Conservation (phyloP, 1,284 basidiomycete species). For the Austroboletus novae-zelandiae region DNA sequence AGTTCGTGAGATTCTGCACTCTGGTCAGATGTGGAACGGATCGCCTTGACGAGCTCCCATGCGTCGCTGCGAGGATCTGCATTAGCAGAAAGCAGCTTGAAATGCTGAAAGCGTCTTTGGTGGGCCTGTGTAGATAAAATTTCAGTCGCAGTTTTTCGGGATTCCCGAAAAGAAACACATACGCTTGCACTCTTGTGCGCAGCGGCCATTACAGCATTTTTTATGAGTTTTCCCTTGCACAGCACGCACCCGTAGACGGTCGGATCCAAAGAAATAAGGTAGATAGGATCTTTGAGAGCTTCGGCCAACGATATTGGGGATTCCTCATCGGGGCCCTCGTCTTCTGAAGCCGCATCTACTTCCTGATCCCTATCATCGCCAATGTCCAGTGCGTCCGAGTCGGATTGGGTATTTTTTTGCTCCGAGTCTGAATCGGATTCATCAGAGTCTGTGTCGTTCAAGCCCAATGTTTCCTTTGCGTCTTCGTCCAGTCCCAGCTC, state of each 20-base stretch:
- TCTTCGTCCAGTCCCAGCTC: constrained; percentile 68
- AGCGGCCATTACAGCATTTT: constrained; percentile 58
- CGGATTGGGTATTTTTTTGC: constrained; percentile 24
- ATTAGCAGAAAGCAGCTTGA: constrained; percentile 40
- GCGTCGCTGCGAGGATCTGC: constrained; percentile 45
- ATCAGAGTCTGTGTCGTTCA: constrained; percentile 73
- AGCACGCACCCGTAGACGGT: constrained; percentile 61
- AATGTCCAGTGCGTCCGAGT: constrained; percentile 22
- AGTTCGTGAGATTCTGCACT: constrained; percentile 4
- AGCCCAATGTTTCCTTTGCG: constrained; percentile 66
- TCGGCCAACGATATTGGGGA: constrained; percentile 57
- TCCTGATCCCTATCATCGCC: constrained; percentile 29
- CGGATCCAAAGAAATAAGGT: constrained; percentile 52
- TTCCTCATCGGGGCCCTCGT: constrained; percentile 30
- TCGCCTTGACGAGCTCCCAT: constrained; percentile 42
- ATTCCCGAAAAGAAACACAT: constrained; percentile 9
- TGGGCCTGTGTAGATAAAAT: constrained; percentile 48
- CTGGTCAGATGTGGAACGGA: constrained; percentile 18
- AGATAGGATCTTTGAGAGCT: constrained; percentile 64
- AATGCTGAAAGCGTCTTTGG: constrained; percentile 53
- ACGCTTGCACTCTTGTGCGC: constrained; percentile 66
- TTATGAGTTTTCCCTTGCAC: constrained; percentile 75
- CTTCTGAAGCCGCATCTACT: constrained; percentile 25
- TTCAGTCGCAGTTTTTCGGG: constrained; percentile 8
- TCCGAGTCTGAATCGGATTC: constrained; percentile 51